Base-by-base conservation (phyloP, 129 eudicot species). In the Centaurea solstitialis region DNA sequence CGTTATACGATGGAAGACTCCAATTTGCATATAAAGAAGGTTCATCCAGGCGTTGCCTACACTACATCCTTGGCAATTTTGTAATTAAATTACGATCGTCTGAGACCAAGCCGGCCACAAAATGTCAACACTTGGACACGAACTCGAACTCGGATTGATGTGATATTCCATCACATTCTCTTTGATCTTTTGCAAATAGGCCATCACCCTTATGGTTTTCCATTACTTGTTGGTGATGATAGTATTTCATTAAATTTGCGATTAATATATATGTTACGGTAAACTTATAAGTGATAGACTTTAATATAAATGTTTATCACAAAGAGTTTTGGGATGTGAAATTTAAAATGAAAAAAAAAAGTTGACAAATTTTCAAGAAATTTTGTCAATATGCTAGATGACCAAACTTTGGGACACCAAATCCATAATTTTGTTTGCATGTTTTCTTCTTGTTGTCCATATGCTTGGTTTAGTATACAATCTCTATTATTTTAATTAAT, bases 321-420 rank as follows among this genome's bases (percentile, higher is more conserved):
- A 20, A 21, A 64, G 6, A 50, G 18, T 47, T 7, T 20, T 7
- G 28, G 15, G 13, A 10, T 35, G 40, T 38, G 38, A 11, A 23
- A 30, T 43, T 78, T 33, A 33, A 33, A 33, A 3, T 33, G 0
- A 33, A 0, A 47, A 17, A 47, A 17, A 78, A 78, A 78, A 50
- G 12, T 57, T 18, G 50, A 24, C 41, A 43, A 69, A 50, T 57
- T 69, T 30, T 3, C 11, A 76, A 76, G 9, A 30, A 59, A 18
- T 7, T 21, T 76, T 76, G 81, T 76, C 82, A 70, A 76, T 76
- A 70, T 76, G 86, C 33, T 39, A 77, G 15, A 76, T 12, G 30
- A 76, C 73, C 81, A 69, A 70, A 82, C 86, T 62, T 82, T 82
- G 86, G 76, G 78, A 70, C 73, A 82, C 77, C 86, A 76, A 82